Percentiles rank a stretch among this genome's conserved stretches.
These are phyloP conservation scores for Clavispora phyllophila DNA, from an alignment of 805 yeast species.

Conservation along the genomic window DNA sequence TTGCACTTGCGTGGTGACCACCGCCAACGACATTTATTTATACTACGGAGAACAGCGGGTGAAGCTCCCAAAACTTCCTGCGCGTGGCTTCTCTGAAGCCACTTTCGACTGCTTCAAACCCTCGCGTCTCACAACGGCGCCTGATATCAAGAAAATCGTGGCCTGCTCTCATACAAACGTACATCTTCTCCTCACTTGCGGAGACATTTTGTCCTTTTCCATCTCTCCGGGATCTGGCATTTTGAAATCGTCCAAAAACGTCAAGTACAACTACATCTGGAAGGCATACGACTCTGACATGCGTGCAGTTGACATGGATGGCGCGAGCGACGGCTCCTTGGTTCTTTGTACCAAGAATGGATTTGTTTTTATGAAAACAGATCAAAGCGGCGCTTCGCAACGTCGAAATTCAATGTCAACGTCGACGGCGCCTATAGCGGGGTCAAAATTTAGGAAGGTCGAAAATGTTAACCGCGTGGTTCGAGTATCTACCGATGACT, in stretches of 20 bases:
- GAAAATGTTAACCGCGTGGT: conserved; percentile 53
- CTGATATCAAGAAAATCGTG: conserved; percentile 26
- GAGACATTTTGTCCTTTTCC: conserved; percentile 46
- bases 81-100: conserved; percentile 33
- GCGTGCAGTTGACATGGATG: conserved; percentile 62
- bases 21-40: conserved; percentile 56
- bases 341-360: conserved; percentile 68
- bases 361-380: conserved; percentile 47
- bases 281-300: conserved; percentile 52
- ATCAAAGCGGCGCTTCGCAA: conserved; percentile 11
- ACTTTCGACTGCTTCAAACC: conserved; percentile 54
- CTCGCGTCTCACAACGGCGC: conserved; percentile 40
- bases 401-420: conserved; percentile 27
- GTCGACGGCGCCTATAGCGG: conserved; percentile 20
- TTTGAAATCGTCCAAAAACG: conserved; percentile 27
- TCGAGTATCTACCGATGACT: conserved; percentile 60
- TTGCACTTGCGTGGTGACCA: conserved; percentile 62
- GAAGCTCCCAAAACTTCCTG: conserved; percentile 38
- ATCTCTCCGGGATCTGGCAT: conserved; percentile 17
- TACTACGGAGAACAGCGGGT: conserved; percentile 54
- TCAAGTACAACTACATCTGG: conserved; percentile 55
- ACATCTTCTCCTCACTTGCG: conserved; percentile 52
- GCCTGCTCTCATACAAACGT: conserved; percentile 38
- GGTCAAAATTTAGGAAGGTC: conserved; percentile 47
- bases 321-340: conserved; percentile 63